Conservation (phyloP, 2,329 filamentous ascomycete species). For the Ophiostoma tasmaniense region DNA sequence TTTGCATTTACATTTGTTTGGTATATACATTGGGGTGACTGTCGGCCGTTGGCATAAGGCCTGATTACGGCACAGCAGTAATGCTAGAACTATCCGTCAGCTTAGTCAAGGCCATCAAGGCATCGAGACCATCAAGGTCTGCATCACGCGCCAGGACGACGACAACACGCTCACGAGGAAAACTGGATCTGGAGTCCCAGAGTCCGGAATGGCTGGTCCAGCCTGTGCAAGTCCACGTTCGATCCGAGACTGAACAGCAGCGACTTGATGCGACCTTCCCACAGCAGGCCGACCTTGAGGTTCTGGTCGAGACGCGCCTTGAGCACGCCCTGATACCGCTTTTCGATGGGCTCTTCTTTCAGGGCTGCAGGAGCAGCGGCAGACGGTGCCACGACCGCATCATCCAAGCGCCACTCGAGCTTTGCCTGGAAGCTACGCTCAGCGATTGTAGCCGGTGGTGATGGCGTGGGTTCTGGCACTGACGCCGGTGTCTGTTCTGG, state of each 20-base stretch:
- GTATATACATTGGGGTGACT: neutral
- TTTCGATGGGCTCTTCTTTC: slow-evolving; percentile 31
- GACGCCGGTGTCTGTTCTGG: neutral
- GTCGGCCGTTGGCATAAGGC: neutral
- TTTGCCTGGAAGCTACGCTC: slow-evolving; percentile 40
- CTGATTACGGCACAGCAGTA: neutral
- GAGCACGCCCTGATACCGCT: slow-evolving; percentile 74
- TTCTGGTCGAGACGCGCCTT: slow-evolving; percentile 88
- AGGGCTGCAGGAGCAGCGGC: slow-evolving; percentile 21
- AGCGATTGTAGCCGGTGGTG: neutral
- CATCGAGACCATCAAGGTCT: neutral
- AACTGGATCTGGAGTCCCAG: slow-evolving; percentile 76
- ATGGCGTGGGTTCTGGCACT: neutral
- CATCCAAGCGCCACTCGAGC: slow-evolving; percentile 41
- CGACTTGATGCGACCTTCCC: slow-evolving; percentile 90
- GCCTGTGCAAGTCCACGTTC: slow-evolving; percentile 67
- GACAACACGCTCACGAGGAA: slow-evolving; percentile 49
- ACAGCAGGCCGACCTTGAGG: slow-evolving; percentile 74
- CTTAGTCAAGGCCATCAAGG: neutral
- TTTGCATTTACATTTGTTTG: neutral
- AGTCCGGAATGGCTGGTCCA: slow-evolving; percentile 68
- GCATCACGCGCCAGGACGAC: neutral
- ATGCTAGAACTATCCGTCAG: neutral
- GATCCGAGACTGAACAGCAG: slow-evolving; percentile 86
- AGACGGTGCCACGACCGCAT: neutral